Evolutionary conservation across 1,139 yeast species (phyloP).

Genomic region (Zhuliangozyma blackwelliae): DNA sequence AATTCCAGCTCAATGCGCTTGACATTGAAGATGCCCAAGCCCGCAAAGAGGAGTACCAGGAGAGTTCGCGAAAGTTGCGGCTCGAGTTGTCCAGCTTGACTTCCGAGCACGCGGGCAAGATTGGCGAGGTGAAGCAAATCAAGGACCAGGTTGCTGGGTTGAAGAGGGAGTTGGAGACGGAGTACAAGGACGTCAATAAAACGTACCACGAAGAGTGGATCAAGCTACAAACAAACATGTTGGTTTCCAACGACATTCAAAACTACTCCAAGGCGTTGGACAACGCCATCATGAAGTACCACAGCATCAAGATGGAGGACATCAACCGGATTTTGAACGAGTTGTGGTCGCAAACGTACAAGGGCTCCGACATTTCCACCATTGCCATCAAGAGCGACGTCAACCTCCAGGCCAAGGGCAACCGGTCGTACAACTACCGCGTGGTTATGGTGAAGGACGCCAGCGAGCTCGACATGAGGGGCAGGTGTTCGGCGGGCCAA

Average conservation of each 20-base stretch:
- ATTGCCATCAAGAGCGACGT: constrained; percentile 83
- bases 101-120: constrained; percentile 67
- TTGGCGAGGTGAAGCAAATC: constrained; percentile 84
- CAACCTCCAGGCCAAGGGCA: constrained; percentile 53
- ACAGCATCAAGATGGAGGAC: constrained; percentile 86
- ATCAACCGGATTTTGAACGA: constrained; percentile 85
- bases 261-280: constrained; percentile 85
- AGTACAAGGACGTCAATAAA: constrained; percentile 63
- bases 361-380: constrained; percentile 93
- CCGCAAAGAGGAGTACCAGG: constrained; percentile 61
- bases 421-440: constrained; percentile 81
- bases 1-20: constrained; percentile 23
- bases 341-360: constrained; percentile 89
- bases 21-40: constrained; percentile 60
- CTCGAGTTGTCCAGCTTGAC: constrained; percentile 53
- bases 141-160: constrained; percentile 63
- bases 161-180: constrained; percentile 58
- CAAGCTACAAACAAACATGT: constrained; percentile 67
- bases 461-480: constrained; percentile 94
- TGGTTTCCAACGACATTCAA: constrained; percentile 80
- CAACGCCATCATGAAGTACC: constrained; percentile 90
- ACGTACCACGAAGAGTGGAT: constrained; percentile 70
- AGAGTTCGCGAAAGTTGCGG: constrained; percentile 52
- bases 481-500: constrained; percentile 97
- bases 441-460: constrained; percentile 95